These are phyloP conservation scores for Silybum marianum DNA, from an alignment of 129 eudicot species.

Conservation along the genomic window DNA sequence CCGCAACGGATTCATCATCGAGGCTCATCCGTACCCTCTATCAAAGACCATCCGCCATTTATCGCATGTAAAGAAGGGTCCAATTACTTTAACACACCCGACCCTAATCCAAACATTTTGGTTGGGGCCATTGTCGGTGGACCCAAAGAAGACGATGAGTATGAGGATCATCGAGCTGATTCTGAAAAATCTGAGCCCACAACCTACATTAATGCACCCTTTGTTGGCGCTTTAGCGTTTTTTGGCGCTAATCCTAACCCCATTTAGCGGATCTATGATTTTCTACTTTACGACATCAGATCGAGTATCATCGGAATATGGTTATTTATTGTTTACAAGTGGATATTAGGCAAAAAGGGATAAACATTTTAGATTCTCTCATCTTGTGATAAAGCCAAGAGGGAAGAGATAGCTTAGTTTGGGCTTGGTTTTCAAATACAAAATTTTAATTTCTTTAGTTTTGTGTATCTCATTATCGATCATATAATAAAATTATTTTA, in stretches of 20 bases:
- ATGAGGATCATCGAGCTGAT: constrained; percentile 75
- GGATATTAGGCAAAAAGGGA: neutral
- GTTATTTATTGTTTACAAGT: neutral
- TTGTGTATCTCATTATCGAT: neutral
- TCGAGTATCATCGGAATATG: neutral
- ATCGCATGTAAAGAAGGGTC: constrained; percentile 82
- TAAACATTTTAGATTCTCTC: constrained; percentile 45
- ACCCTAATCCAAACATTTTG: constrained; percentile 68
- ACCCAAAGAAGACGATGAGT: constrained; percentile 78
- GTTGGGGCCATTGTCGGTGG: constrained; percentile 94
- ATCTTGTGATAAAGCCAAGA: constrained; percentile 69
- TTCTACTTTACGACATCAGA: neutral
- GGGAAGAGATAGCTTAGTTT: constrained; percentile 43
- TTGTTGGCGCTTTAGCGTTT: constrained; percentile 87
- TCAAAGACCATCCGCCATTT: constrained; percentile 62
- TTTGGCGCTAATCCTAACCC: constrained; percentile 70
- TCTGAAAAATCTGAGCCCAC: constrained; percentile 85
- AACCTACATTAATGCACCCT: constrained; percentile 90
- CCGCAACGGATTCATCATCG: constrained; percentile 93
- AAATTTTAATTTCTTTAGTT: neutral
- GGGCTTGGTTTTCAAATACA: neutral
- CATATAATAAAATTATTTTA: neutral
- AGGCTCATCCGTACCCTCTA: constrained; percentile 79
- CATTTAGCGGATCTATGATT: constrained; percentile 17
- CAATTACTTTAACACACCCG: constrained; percentile 56